Evolutionary conservation across 2,329 filamentous ascomycete species (phyloP), one percentile per base, ranked within the genome.

Genomic region (Emericellopsis cladophorae): DNA sequence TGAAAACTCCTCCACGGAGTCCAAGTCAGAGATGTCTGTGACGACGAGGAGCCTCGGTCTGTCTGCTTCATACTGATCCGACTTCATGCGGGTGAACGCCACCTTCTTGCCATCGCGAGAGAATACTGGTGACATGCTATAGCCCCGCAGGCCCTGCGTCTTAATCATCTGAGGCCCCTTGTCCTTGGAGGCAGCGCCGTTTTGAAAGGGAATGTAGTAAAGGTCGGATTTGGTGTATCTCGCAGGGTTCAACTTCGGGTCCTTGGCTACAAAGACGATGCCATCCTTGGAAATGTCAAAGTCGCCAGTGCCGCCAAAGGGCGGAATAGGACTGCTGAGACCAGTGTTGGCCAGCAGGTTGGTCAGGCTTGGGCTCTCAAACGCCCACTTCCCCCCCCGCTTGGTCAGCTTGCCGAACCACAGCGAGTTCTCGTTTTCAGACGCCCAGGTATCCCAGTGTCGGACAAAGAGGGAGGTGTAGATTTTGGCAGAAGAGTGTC

Each of bases 181-280:
- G 46, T 77, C 58, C 54, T 69, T 54, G 40, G 78, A 68, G 5
- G 67, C 59, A 10, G 18, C 23, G 3, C 31, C 37, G 5, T 35
- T 23, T 21, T 36, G 12, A 53, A 82, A 88, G 1, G 79, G 72
- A 4, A 84, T 72, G 37, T 81, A 76, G 59, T 92, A 94, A 26
- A 93, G 72, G 52, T 92, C 84, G 1, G 81, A 81, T 52, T 89
- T 90, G 6, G 87, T 94, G 57, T 84, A 77, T 42, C 83, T 72
- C 0, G 84, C 84, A 4, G 75, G 77, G 50, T 83, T 77, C 22
- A 87, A 59, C 10, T 74, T 65, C 0, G 83, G 83, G 50, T 88
- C 84, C 49, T 85, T 86, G 8, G 84, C 74, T 9, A 87, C 75
- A 51, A 89, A 89, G 7, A 79, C 74, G 40, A 90, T 68, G 1